A percentile compares a stretch with the other conserved stretches of the same genome.
Evolutionary conservation across 2,329 filamentous ascomycete genomes (phyloP).

Genomic region (Monosporascus sp.): DNA sequence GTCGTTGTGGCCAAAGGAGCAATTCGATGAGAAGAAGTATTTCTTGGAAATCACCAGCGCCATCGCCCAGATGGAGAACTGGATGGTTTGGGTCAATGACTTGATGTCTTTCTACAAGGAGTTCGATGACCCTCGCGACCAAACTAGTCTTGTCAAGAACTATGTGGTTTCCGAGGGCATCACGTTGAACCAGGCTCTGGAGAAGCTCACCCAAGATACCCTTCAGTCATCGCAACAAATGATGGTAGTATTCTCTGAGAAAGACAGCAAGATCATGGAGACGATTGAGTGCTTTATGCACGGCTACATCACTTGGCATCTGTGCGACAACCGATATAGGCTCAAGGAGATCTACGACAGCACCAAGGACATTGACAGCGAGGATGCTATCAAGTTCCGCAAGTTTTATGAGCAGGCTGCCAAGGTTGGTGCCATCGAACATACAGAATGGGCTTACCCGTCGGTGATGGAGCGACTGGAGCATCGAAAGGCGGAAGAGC

Average conservation of each 20-base stretch:
- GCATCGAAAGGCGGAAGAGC: too few relatives aligned
- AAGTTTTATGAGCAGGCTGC: conserved; percentile 1
- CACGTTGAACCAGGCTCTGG: conserved; percentile 8
- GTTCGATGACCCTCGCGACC: conserved; percentile 12
- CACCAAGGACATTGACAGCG: neutral
- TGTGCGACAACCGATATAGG: conserved; percentile 13
- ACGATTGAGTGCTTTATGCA: conserved; percentile 9
- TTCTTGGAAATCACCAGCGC: conserved; percentile 13
- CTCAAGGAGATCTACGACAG: conserved; percentile 10
- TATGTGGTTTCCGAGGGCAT: conserved; percentile 8
- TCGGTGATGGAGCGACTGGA: too few relatives aligned
- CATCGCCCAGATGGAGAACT: conserved; percentile 15
- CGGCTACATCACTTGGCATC: conserved; percentile 17
- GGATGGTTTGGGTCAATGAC: conserved; percentile 16
- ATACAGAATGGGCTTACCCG: too few relatives aligned
- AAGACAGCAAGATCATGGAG: conserved; percentile 6
- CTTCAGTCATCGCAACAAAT: conserved; percentile 11
- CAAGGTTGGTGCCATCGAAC: too few relatives aligned
- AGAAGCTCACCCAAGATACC: conserved; percentile 12
- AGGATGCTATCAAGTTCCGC: conserved; percentile 1
- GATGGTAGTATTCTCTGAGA: conserved; percentile 12
- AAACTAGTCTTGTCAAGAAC: conserved; percentile 16
- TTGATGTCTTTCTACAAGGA: conserved; percentile 19
- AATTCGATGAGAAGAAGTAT: conserved; percentile 10
- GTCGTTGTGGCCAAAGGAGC: too few relatives aligned